Percentiles rank a stretch among this genome's conserved stretches.
phyloP scores from a whole-genome alignment of 495 filamentous ascomycete genomes.

The Xylaria scruposa region DNA sequence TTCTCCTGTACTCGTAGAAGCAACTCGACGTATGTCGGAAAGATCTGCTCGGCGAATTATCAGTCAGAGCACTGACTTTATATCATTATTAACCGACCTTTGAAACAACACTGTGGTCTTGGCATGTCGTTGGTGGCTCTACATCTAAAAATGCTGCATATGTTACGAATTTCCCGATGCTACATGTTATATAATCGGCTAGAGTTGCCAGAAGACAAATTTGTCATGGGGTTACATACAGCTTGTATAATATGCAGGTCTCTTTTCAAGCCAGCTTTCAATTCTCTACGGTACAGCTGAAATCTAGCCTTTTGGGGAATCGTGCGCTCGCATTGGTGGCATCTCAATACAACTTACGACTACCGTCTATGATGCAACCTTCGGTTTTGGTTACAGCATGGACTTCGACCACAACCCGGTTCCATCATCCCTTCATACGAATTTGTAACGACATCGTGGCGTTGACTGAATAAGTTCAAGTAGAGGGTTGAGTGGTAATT shows the following conservation, averaged over 20 bases:
- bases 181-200: neutral
- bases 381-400: neutral
- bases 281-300: neutral
- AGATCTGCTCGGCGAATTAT: neutral
- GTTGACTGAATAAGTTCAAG: neutral
- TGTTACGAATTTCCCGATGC: neutral
- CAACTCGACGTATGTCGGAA: neutral
- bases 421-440: neutral
- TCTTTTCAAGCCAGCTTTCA: neutral
- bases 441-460: neutral
- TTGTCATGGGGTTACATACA: conserved; percentile 1
- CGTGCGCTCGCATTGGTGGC: neutral
- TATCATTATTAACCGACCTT: neutral
- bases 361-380: neutral
- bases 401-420: neutral
- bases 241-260: neutral
- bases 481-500: neutral
- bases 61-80: neutral
- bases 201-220: neutral
- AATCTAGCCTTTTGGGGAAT: neutral
- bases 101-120: neutral
- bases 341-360: neutral
- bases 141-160: neutral
- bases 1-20: neutral
- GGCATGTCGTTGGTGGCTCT: neutral